Conservation (phyloP, 129 eudicot species). For the sunflower (Helianthus annuus) region HanXRQr2.0-SUNRISE NC_035443.2:29643521-29644020, state of each 20-base stretch:
- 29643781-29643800: neutral
- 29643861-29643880: conserved; percentile 24
- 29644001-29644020: conserved; percentile 24
- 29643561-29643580: too few relatives aligned
- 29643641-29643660: conserved; percentile 22
- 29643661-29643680: conserved; percentile 27
- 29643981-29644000: conserved; percentile 53
- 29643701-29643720: conserved; percentile 27
- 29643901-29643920: conserved; percentile 59
- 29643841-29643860: neutral
- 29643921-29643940: conserved; percentile 36
- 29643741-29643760: conserved; percentile 34
- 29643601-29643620: too few relatives aligned
- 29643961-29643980: conserved; percentile 58
- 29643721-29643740: conserved; percentile 18
- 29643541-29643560: too few relatives aligned
- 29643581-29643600: too few relatives aligned
- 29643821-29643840: conserved; percentile 21
- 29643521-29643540: too few relatives aligned
- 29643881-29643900: conserved; percentile 49
- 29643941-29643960: conserved; percentile 46
- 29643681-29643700: conserved; percentile 20
- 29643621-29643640: too few relatives aligned
- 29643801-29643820: conserved; percentile 12
- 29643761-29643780: conserved; percentile 28